A percentile compares a stretch with the other conserved stretches of the same genome.
These are phyloP conservation scores for Geotrichum fermentans DNA, from an alignment of 1,139 yeast species.

Conservation along the genomic window DNA sequence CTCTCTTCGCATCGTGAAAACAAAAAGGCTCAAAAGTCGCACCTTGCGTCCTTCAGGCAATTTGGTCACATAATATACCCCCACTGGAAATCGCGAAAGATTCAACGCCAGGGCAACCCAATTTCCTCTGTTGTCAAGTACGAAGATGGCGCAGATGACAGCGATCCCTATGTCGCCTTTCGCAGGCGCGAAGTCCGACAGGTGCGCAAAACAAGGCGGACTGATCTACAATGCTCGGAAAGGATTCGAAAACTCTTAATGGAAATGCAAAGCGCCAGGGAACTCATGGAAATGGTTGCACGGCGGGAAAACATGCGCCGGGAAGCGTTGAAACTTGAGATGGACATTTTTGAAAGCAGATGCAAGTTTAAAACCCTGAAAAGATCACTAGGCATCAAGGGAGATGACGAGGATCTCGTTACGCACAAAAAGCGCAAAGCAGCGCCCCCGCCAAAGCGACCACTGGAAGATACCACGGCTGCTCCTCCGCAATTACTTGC, in stretches of 20 bases:
- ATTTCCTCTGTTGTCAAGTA: slow-evolving; percentile 73
- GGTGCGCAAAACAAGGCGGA: slow-evolving; percentile 92
- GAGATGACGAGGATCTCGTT: slow-evolving; percentile 78
- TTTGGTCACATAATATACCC: slow-evolving; percentile 70
- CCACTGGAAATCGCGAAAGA: slow-evolving; percentile 76
- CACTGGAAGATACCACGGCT: slow-evolving; percentile 15
- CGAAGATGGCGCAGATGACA: slow-evolving; percentile 88
- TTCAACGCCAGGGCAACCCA: slow-evolving; percentile 63
- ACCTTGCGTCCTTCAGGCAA: slow-evolving; percentile 50
- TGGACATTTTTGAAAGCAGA: slow-evolving; percentile 63
- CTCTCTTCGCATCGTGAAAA: slow-evolving; percentile 18
- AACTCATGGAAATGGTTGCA: slow-evolving; percentile 63
- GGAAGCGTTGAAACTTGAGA: slow-evolving; percentile 56
- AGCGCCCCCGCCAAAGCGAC: slow-evolving; percentile 5
- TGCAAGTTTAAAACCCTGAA: slow-evolving; percentile 67
- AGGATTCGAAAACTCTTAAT: slow-evolving; percentile 67
- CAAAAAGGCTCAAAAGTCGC: slow-evolving; percentile 29
- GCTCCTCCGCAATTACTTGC: slow-evolving; percentile 19
- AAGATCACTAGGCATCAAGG: slow-evolving; percentile 68
- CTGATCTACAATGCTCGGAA: slow-evolving; percentile 87
- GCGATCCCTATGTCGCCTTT: slow-evolving; percentile 92
- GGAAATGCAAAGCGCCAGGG: slow-evolving; percentile 74
- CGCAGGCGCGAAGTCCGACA: slow-evolving; percentile 94
- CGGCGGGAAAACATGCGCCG: slow-evolving; percentile 65
- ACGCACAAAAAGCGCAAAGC: slow-evolving; percentile 71